phyloP scores from a whole-genome alignment of 768 basidiomycete genomes.

The Mycena polygramma region DNA sequence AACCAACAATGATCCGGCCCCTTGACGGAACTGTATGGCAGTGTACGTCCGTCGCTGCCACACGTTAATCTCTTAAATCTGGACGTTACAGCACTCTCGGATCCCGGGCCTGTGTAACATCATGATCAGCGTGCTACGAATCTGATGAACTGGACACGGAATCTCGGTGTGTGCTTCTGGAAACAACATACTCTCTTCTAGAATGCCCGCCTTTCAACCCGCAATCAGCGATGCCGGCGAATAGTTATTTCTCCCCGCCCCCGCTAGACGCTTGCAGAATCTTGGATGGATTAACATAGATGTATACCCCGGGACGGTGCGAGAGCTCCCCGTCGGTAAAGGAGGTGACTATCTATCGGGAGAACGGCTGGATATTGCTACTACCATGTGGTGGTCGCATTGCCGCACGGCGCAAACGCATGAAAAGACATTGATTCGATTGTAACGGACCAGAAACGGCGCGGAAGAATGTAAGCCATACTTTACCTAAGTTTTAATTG shows the following conservation, averaged over 20 bases:
- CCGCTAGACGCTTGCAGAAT: not conserved
- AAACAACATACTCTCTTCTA: constrained; percentile 2
- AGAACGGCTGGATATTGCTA: too few species aligned
- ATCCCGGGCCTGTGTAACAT: constrained; percentile 8
- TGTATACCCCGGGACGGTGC: not conserved
- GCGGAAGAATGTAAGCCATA: too few species aligned
- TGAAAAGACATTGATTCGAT: too few species aligned
- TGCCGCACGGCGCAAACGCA: too few species aligned
- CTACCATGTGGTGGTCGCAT: too few species aligned
- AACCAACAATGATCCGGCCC: constrained; percentile 13
- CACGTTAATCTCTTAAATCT: constrained; percentile 9
- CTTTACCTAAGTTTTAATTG: too few species aligned
- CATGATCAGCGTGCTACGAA: not conserved
- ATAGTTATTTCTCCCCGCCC: constrained; percentile 4
- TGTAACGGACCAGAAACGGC: not conserved
- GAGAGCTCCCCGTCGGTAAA: not conserved
- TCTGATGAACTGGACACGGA: not conserved
- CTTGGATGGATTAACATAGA: not conserved
- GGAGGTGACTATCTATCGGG: too few species aligned
- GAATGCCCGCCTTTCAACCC: not conserved
- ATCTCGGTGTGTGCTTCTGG: not conserved
- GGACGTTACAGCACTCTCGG: constrained; percentile 15
- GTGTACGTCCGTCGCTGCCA: not conserved
- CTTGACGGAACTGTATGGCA: not conserved
- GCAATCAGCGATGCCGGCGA: constrained; percentile 22